phyloP scores from a whole-genome alignment of 148 eudicot species.

The Dysphania ambrosioides region DNA sequence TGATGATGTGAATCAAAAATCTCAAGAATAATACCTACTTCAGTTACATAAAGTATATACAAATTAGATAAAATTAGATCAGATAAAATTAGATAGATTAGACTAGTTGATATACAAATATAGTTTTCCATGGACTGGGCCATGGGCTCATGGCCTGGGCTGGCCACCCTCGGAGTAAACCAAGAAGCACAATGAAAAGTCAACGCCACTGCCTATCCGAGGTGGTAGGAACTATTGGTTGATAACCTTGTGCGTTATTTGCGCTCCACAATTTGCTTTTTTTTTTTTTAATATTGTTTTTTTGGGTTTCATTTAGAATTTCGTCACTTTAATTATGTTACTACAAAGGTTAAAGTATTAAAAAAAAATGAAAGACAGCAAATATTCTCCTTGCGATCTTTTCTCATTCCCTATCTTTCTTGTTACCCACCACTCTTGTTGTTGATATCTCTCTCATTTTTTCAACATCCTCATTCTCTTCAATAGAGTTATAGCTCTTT shows the following conservation, averaged over 20 bases:
- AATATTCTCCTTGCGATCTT: no score
- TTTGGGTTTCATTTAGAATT: no score
- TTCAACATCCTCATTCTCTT: constrained; percentile 4
- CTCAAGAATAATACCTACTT: no score
- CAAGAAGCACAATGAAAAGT: neutral
- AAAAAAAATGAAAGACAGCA: constrained; percentile 21
- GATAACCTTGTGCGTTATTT: constrained; percentile 13
- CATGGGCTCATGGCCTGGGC: no score
- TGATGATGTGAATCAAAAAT: no score
- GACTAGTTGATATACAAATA: no score
- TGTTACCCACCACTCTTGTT: constrained; percentile 18
- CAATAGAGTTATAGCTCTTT: constrained; percentile 26
- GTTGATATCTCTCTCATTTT: constrained; percentile 16
- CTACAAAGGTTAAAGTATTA: constrained; percentile 9
- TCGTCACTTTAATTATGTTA: neutral
- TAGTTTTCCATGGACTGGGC: no score
- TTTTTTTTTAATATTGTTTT: neutral
- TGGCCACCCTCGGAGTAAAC: no score
- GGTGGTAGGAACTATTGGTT: constrained; percentile 16
- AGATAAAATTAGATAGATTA: no score
- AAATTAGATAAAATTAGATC: no score
- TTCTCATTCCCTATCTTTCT: constrained; percentile 4
- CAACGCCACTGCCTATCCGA: constrained; percentile 8
- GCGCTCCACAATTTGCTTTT: constrained; percentile 13
- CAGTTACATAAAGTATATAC: no score